phyloP scores from a whole-genome alignment of 2,329 filamentous ascomycete genomes.

The Paracoccidioides brasiliensis region DNA sequence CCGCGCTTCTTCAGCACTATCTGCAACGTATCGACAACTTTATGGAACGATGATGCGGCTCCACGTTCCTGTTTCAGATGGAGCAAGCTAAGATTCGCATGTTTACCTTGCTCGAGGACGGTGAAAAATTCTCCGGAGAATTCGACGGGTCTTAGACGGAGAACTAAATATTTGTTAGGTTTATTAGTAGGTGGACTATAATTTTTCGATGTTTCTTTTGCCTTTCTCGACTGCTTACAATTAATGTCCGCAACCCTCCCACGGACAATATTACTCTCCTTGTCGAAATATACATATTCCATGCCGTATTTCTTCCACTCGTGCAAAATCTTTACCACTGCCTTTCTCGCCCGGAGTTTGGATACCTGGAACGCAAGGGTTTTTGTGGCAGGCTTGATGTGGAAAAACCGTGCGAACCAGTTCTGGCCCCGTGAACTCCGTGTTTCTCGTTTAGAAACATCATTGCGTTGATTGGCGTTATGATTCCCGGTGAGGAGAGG shows the following conservation, averaged over 20 bases:
- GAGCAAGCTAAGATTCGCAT: constrained; percentile 62
- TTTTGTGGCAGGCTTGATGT: constrained; percentile 69
- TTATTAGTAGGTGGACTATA: not conserved
- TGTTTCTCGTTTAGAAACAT: not conserved
- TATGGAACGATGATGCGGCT: constrained; percentile 80
- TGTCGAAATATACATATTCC: constrained; percentile 63
- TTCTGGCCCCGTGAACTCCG: constrained; percentile 40
- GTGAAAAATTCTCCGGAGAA: constrained; percentile 82
- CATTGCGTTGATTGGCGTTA: not conserved
- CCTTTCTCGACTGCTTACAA: constrained; percentile 42
- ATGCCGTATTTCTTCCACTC: constrained; percentile 79
- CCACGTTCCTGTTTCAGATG: constrained; percentile 82
- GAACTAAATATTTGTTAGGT: constrained; percentile 37
- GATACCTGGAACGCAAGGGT: constrained; percentile 64
- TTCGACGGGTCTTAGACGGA: constrained; percentile 73
- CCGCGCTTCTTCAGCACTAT: constrained; percentile 51
- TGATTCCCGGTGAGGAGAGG: not conserved
- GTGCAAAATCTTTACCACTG: constrained; percentile 59
- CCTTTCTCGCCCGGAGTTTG: constrained; percentile 60
- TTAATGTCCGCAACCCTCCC: constrained; percentile 65
- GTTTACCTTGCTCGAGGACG: constrained; percentile 71
- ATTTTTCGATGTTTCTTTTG: not conserved
- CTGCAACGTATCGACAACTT: constrained; percentile 64
- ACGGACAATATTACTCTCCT: constrained; percentile 64
- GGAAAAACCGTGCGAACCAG: constrained; percentile 81